Base-by-base conservation (phyloP, 2,329 filamentous ascomycete species). In the Hortaea werneckii region DNA sequence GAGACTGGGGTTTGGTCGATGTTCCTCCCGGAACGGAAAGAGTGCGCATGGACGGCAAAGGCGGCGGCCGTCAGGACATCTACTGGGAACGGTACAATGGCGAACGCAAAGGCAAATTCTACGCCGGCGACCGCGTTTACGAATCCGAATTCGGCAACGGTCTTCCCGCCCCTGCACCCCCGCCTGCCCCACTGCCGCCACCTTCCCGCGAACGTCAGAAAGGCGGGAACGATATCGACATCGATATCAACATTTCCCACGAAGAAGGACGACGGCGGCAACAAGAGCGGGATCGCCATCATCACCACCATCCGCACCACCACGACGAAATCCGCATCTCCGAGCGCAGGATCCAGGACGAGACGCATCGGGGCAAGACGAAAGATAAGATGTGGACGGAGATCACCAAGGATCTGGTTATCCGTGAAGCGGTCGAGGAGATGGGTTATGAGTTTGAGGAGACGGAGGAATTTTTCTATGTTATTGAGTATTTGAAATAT, bases 361-460 rank as follows among this genome's bases (percentile, higher is more conserved):
- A 69, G 32, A 47, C 47, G 10, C n/a, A 40, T 39, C 9, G 51
- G 45, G 48, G 46, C 38, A 43, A 46, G 48, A 47, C 44, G 30
- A 52, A 52, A 30, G 69, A 67, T 52, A 70, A 72, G 49, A 85
- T 94, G 71, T 96, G 90, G 90, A 98, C 92, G 0, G 92, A 96
- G 67, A 87, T 98, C 56, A 94, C 90, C 40, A 95, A 94, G 68
- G 89, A 95, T 55, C 69, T 96, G 32, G 87, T 96, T 11, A 75
- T 83, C 48, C 80, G 83, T 43, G 88, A 95, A 62, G 92, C 92
- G 12, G 85, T 96, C 53, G 83, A 94, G 55, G 75, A 83, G 58
- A 70, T 82, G 60, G 87, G 87, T 2, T 96, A 95, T 65, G 81
- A 86, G 49, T 96, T 82, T 60, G 87, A 95, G 63, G 89, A 96